phyloP scores from a whole-genome alignment of 2,329 filamentous ascomycete species.

The Neocucurbitaria cava region DNA sequence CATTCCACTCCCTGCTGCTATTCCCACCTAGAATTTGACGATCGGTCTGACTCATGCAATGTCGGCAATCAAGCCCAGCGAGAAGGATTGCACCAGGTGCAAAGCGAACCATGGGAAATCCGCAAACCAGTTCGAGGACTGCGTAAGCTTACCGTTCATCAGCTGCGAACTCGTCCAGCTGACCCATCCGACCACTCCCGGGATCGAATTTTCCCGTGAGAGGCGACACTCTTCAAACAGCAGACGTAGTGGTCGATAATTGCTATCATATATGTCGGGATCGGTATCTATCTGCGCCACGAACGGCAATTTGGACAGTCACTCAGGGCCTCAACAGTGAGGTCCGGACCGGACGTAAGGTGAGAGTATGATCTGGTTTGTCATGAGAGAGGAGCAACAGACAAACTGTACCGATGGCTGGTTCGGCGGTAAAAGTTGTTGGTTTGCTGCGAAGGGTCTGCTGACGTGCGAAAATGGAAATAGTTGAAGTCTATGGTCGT shows the following conservation, averaged over 20 bases:
- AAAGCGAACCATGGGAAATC: background rate
- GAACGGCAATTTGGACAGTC: conserved; percentile 1
- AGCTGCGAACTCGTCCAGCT: conserved; percentile 9
- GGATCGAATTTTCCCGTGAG: background rate
- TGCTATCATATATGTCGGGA: conserved; percentile 10
- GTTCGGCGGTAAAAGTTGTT: background rate
- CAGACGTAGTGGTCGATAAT: background rate
- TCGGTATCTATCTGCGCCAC: conserved; percentile 8
- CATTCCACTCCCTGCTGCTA: background rate
- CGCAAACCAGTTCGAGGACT: background rate
- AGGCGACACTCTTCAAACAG: background rate
- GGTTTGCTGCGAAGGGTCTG: background rate
- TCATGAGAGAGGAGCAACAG: background rate
- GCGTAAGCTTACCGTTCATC: conserved; percentile 2
- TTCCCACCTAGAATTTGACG: background rate
- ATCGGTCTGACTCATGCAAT: background rate
- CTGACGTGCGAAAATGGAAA: background rate
- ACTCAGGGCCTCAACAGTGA: background rate
- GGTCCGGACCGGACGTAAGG: background rate
- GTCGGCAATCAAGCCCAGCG: background rate
- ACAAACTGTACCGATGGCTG: background rate
- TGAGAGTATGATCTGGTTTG: background rate
- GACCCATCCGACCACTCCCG: background rate
- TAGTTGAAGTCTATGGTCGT: background rate
- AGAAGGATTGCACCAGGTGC: background rate